A percentile compares a stretch with the other conserved stretches of the same genome.
Conservation (phyloP, 2,329 filamentous ascomycete species). For the Fusarium sacchari region DNA sequence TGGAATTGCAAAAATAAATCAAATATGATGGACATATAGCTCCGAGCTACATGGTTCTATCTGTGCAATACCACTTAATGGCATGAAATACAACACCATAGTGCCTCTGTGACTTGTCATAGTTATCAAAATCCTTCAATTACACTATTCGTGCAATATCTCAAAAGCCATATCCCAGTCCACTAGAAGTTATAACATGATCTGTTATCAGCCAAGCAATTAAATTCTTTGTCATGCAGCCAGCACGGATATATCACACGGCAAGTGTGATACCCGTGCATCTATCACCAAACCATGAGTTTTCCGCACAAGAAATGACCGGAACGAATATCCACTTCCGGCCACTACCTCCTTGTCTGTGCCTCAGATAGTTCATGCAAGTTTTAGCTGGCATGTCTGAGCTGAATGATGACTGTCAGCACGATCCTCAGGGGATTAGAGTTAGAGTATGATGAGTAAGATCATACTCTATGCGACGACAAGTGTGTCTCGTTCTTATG, state of each 20-base stretch:
- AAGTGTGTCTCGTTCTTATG: background rate
- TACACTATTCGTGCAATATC: background rate
- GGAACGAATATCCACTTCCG: background rate
- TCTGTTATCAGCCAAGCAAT: background rate
- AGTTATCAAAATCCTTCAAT: background rate
- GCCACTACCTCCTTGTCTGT: conserved; percentile 5
- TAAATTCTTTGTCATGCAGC: conserved; percentile 8
- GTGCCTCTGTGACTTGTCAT: conserved; percentile 7
- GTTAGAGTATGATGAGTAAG: background rate
- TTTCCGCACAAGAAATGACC: background rate
- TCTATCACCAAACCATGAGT: conserved; percentile 10
- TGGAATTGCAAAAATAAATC: conserved; percentile 7
- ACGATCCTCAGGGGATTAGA: conserved; percentile 2
- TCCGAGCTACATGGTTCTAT: background rate
- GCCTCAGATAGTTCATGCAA: conserved; percentile 19
- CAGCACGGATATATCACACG: conserved; percentile 5
- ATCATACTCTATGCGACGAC: background rate
- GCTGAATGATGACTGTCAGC: background rate
- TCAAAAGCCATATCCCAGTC: background rate
- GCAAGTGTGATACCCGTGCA: conserved; percentile 18
- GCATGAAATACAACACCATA: background rate
- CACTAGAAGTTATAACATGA: background rate
- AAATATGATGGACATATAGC: background rate
- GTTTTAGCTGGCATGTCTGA: background rate
- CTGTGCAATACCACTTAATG: background rate